These are phyloP conservation scores for Lathyrus sativus DNA, from an alignment of 306 rosid species.

Conservation along the genomic window DNA sequence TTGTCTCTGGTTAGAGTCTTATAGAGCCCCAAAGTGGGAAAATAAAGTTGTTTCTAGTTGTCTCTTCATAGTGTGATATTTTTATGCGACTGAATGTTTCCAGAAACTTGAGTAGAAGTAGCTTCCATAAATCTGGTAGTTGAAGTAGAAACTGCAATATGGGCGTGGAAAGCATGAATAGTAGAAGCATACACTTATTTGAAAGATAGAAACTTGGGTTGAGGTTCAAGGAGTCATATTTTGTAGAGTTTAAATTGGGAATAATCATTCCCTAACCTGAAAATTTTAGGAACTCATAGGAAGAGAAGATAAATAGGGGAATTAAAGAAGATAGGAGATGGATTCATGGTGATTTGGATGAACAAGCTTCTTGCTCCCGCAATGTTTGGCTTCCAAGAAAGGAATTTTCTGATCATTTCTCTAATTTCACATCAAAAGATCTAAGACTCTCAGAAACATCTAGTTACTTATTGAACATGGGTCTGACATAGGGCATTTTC, in stretches of 20 bases:
- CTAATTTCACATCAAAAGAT: slow-evolving; percentile 1
- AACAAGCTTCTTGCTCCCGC: not conserved
- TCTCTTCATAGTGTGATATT: not conserved
- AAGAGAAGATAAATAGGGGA: slow-evolving; percentile 6
- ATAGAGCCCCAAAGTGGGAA: not conserved
- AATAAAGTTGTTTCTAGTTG: slow-evolving; percentile 4
- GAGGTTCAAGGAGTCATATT: slow-evolving; percentile 16
- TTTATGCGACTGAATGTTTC: slow-evolving; percentile 22
- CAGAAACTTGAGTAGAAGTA: slow-evolving; percentile 11
- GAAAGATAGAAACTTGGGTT: slow-evolving; percentile 13
- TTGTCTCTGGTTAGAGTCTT: slow-evolving; percentile 31
- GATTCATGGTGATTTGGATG: not conserved
- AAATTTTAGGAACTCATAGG: not conserved
- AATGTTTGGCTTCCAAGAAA: slow-evolving; percentile 7
- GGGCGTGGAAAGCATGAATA: not conserved
- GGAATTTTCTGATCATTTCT: slow-evolving; percentile 8
- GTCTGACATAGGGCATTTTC: not conserved
- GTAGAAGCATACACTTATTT: slow-evolving; percentile 3
- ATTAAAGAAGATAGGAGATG: not conserved
- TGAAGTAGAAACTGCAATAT: not conserved
- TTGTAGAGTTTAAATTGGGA: not conserved
- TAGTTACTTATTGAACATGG: too few species aligned
- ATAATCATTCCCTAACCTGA: not conserved
- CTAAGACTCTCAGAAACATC: not conserved
- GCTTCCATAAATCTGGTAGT: slow-evolving; percentile 5